phyloP scores from a whole-genome alignment of 805 yeast genomes.

The Hanseniaspora hatyaiensis region DNA sequence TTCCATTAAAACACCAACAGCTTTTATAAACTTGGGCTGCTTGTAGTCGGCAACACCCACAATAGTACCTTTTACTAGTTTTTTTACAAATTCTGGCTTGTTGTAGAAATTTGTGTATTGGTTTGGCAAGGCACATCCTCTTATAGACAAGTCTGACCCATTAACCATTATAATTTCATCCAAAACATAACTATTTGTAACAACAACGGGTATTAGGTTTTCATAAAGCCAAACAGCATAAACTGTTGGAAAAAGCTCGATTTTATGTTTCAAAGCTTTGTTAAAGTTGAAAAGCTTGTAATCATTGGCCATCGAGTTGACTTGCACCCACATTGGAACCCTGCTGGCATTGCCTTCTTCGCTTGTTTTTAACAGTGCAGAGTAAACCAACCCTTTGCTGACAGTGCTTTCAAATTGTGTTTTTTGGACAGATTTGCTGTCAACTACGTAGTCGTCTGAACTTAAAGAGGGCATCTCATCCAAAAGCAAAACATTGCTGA shows the following conservation, averaged over 20 bases:
- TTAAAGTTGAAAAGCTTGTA: constrained; percentile 11
- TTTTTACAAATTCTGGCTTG: background rate
- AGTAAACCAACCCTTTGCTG: constrained; percentile 51
- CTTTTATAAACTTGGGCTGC: constrained; percentile 52
- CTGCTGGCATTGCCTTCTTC: constrained; percentile 35
- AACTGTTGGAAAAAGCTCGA: constrained; percentile 51
- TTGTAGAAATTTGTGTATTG: constrained; percentile 15
- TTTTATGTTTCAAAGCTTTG: constrained; percentile 16
- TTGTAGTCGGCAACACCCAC: constrained; percentile 61
- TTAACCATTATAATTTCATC: constrained; percentile 42
- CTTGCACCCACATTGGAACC: constrained; percentile 62
- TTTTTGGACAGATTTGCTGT: constrained; percentile 37
- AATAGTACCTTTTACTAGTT: constrained; percentile 40
- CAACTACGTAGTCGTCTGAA: constrained; percentile 36
- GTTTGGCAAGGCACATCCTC: constrained; percentile 40
- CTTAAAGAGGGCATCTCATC: constrained; percentile 5
- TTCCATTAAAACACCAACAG: constrained; percentile 45
- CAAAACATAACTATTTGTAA: constrained; percentile 65
- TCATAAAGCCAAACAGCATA: constrained; percentile 64
- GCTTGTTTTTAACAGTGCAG: constrained; percentile 25
- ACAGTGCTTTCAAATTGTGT: constrained; percentile 49
- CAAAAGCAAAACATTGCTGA: background rate
- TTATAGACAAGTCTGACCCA: constrained; percentile 76
- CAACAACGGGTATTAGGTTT: constrained; percentile 47
- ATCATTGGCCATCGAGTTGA: background rate